Base-by-base conservation (phyloP, 345 rosid species). In the Euclidium syriacum region DNA sequence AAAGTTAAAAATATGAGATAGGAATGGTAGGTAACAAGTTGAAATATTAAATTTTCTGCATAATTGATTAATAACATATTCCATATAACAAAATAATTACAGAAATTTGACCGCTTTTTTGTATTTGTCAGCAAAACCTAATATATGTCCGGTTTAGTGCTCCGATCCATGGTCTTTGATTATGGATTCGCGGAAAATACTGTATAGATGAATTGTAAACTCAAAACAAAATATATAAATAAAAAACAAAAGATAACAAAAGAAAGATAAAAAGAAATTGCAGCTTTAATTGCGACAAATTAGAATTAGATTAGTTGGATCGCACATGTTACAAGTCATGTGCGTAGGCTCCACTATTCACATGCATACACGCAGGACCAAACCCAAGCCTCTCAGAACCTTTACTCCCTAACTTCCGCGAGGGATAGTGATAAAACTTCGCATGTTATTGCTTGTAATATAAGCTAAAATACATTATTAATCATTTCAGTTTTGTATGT, bases 331-430 rank as follows among this genome's bases (percentile, higher is more conserved):
- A 24, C 22, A 6, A n/a, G 19, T 59, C 73, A 59, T 67, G 61
- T 59, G 61, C 66, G 52, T 68, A 58, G 52, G 72, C 60, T 50
- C 59, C 73, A 68, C 60, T 59, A 24, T 66, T 52, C 61, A 68
- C 73, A 50, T 59, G 66, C 39, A 59, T 24, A 11, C 66, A 50
- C 44, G 32, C 33, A 52, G 24, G 58, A 30, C 35, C 51, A 67
- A 56, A 9, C 52, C 43, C 60, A 26, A 30, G n/a, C 27, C 29
- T 43, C 43, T 50, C 34, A 17, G 46, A 46, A 18, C 47, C 52
- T 47, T 55, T 46, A 2, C 32, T 22, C 23, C 15, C 17, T 25
- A 14, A 14, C 10, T 8, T 34, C 5, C 5, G 34, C 4, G 5
- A 12, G 39, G 7, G 15, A n/a, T 6, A 17, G 35, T 6, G 7